Percentiles rank a stretch among this genome's conserved stretches.
Evolutionary conservation across 1,284 basidiomycete species (phyloP).

Genomic region (Boletellus sp.): DNA sequence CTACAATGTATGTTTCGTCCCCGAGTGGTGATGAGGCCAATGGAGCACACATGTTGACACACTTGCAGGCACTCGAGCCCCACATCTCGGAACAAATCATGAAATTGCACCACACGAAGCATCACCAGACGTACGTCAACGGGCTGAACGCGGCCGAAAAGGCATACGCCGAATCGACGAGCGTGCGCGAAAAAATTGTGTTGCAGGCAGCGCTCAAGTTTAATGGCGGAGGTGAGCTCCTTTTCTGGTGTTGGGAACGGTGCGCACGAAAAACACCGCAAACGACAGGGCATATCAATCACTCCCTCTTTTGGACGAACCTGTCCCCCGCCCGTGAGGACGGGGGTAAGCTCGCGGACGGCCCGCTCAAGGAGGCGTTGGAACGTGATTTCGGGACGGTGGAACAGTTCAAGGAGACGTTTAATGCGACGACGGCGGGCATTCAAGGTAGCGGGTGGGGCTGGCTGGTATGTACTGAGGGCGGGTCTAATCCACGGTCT

Average conservation of each 20-base stretch:
- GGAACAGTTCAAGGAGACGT: conserved; percentile 76
- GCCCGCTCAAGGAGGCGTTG: conserved; percentile 80
- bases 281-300: conserved; percentile 76
- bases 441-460: conserved; percentile 99
- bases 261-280: background rate
- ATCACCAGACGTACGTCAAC: conserved; percentile 92
- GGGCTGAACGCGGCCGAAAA: conserved; percentile 91
- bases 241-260: too few species aligned
- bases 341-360: conserved; percentile 67
- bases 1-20: conserved; percentile 67
- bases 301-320: conserved; percentile 98
- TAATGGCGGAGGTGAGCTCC: conserved; percentile 76
- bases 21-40: background rate
- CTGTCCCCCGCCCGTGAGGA: conserved; percentile 62
- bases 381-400: conserved; percentile 83
- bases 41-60: background rate
- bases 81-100: conserved; percentile 81
- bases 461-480: conserved; percentile 67
- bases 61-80: conserved; percentile 63
- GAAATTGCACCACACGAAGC: conserved; percentile 93
- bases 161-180: conserved; percentile 63
- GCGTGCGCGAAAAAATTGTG: conserved; percentile 79
- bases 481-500: background rate
- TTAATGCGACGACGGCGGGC: conserved; percentile 87
- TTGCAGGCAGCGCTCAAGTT: conserved; percentile 87